Evolutionary conservation across 2,329 filamentous ascomycete species (phyloP).

Genomic region (Dactylellina sp.): DNA sequence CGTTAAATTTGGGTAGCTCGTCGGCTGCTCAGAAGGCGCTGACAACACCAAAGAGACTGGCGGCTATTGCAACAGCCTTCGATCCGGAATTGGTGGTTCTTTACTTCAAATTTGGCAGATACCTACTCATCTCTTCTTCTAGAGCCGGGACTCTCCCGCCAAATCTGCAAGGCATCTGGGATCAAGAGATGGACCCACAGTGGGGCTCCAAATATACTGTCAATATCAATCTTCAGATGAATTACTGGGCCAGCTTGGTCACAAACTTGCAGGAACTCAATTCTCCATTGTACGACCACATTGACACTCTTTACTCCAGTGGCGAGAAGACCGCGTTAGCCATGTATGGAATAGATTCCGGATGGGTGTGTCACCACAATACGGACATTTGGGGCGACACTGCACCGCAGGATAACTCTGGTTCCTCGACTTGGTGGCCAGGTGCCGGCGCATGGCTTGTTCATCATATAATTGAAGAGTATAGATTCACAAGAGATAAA

Average conservation of each 20-base stretch:
- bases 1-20: constrained; percentile 60
- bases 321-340: constrained; percentile 62
- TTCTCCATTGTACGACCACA: constrained; percentile 64
- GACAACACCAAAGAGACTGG: constrained; percentile 59
- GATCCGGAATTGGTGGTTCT: constrained; percentile 60
- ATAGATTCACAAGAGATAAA: constrained; percentile 62
- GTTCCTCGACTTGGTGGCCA: constrained; percentile 63
- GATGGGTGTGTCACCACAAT: constrained; percentile 64
- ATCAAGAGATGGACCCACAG: constrained; percentile 64
- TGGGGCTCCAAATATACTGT: constrained; percentile 69
- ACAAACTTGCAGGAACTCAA: constrained; percentile 63
- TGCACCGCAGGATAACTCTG: constrained; percentile 62
- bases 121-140: constrained; percentile 63
- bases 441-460: constrained; percentile 65
- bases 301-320: constrained; percentile 63
- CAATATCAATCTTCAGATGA: constrained; percentile 70
- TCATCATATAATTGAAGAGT: constrained; percentile 64
- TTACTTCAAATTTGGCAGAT: constrained; percentile 64
- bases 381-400: constrained; percentile 64
- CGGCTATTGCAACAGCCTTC: constrained; percentile 52
- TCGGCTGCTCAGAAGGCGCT: constrained; percentile 31
- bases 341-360: constrained; percentile 63
- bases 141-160: constrained; percentile 63
- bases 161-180: constrained; percentile 67
- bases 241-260: constrained; percentile 66